phyloP scores from a whole-genome alignment of 2,329 filamentous ascomycete genomes.

The Aspergillus piperis region DNA sequence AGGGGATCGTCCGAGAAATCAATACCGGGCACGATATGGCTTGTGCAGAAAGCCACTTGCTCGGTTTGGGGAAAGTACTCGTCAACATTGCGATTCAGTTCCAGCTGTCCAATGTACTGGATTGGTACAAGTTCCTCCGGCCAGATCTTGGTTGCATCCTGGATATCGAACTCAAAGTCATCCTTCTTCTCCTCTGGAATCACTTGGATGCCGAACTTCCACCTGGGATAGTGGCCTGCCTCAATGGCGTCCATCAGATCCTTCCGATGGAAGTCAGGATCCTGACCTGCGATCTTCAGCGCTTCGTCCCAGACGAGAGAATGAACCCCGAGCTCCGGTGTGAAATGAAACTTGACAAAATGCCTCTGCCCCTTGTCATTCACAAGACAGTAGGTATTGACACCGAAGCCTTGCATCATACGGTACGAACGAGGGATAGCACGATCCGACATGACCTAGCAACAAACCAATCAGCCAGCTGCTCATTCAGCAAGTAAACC shows the following conservation, averaged over 20 bases:
- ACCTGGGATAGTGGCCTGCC: slow-evolving; percentile 69
- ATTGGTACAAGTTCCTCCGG: slow-evolving; percentile 75
- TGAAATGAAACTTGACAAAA: slow-evolving; percentile 40
- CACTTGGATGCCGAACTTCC: slow-evolving; percentile 81
- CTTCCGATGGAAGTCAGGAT: slow-evolving; percentile 80
- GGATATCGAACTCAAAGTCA: slow-evolving; percentile 80
- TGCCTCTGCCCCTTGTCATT: slow-evolving; percentile 37
- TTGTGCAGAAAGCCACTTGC: slow-evolving; percentile 80
- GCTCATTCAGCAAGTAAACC: neutral
- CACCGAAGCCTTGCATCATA: slow-evolving; percentile 42
- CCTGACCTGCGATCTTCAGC: slow-evolving; percentile 70
- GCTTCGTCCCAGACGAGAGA: slow-evolving; percentile 63
- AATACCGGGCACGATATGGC: slow-evolving; percentile 76
- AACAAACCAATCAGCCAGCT: neutral
- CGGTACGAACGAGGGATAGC: slow-evolving; percentile 39
- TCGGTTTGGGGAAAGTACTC: slow-evolving; percentile 83
- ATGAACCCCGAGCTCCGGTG: slow-evolving; percentile 37
- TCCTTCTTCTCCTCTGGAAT: slow-evolving; percentile 71
- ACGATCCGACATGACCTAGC: slow-evolving; percentile 39
- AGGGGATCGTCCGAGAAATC: slow-evolving; percentile 76
- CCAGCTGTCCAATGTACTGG: slow-evolving; percentile 74
- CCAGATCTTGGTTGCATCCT: slow-evolving; percentile 85
- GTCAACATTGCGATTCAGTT: slow-evolving; percentile 77
- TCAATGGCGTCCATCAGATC: slow-evolving; percentile 75
- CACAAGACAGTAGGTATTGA: slow-evolving; percentile 38